Evolutionary conservation across 2,329 filamentous ascomycete genomes (phyloP).

Genomic region (Exophiala dermatitidis): DNA sequence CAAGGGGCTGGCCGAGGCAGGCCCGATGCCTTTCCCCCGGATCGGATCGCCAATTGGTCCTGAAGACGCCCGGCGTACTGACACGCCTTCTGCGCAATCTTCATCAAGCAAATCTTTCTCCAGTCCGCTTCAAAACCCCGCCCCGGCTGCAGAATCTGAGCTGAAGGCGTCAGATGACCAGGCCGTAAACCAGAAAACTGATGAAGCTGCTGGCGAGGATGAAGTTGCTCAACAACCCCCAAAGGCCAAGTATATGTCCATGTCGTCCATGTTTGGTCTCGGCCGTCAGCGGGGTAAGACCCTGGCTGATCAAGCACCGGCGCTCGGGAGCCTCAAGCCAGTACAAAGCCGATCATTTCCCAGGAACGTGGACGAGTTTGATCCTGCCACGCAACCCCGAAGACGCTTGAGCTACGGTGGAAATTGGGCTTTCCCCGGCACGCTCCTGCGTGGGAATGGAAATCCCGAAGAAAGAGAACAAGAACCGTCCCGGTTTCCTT

Average conservation of each 20-base stretch:
- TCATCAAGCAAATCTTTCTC: slow-evolving; percentile 41
- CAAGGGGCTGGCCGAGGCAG: slow-evolving; percentile 6
- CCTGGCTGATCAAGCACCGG: slow-evolving; percentile 50
- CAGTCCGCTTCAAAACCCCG: slow-evolving; percentile 40
- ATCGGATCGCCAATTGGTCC: slow-evolving; percentile 19
- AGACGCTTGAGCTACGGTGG: slow-evolving; percentile 53
- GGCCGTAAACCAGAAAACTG: slow-evolving; percentile 17
- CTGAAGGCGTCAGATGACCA: slow-evolving; percentile 31
- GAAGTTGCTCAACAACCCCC: slow-evolving; percentile 15
- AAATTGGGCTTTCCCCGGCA: slow-evolving; percentile 46
- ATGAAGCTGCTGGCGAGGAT: slow-evolving; percentile 1
- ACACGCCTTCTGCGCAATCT: slow-evolving; percentile 41
- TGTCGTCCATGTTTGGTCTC: slow-evolving; percentile 48
- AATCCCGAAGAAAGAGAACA: slow-evolving; percentile 30
- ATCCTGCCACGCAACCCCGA: slow-evolving; percentile 42
- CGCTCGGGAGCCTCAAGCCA: slow-evolving; percentile 52
- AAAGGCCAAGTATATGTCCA: slow-evolving; percentile 22
- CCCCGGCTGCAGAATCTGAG: slow-evolving; percentile 34
- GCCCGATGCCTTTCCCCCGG: slow-evolving; percentile 17
- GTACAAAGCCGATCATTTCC: slow-evolving; percentile 60
- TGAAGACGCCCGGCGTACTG: slow-evolving; percentile 31
- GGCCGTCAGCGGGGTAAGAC: slow-evolving; percentile 57
- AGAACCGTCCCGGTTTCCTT: slow-evolving; percentile 29
- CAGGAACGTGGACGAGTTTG: slow-evolving; percentile 46
- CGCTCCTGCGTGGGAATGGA: slow-evolving; percentile 38